Percentiles rank a stretch among this genome's conserved stretches.
These are phyloP conservation scores for Wickerhamomyces canadensis DNA, from an alignment of 805 yeast genomes.

Conservation along the genomic window DNA sequence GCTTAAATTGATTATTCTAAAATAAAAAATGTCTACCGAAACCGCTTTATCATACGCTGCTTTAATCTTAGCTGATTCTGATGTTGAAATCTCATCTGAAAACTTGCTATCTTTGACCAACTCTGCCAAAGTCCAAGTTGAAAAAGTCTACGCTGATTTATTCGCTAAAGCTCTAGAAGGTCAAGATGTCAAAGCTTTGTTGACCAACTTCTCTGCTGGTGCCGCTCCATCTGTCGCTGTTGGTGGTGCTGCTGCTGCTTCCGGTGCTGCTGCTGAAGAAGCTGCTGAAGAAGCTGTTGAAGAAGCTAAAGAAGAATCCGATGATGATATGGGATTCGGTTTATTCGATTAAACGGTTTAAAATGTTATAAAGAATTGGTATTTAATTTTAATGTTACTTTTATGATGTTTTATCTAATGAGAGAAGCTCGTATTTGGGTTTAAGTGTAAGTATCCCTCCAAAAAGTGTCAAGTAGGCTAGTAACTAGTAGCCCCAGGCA, in stretches of 20 bases:
- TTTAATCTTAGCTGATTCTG: conserved; percentile 89
- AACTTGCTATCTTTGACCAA: conserved; percentile 70
- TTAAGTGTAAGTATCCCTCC: no score
- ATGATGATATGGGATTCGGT: conserved; percentile 93
- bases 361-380: background rate
- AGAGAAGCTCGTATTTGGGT: no score
- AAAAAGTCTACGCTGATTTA: conserved; percentile 80
- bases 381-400: background rate
- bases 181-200: conserved; percentile 76
- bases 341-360: conserved; percentile 65
- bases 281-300: conserved; percentile 56
- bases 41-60: conserved; percentile 90
- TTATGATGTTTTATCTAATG: background rate
- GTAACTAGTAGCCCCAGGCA: no score
- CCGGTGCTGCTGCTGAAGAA: conserved; percentile 57
- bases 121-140: conserved; percentile 83
- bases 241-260: conserved; percentile 56
- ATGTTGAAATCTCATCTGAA: conserved; percentile 79
- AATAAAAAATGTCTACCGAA: conserved; percentile 57
- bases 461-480: no score
- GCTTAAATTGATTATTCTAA: conserved; percentile 29
- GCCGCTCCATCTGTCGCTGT: conserved; percentile 72
- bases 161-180: conserved; percentile 85
- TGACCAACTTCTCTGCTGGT: conserved; percentile 63
- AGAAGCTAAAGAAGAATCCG: conserved; percentile 48